Percentiles rank a stretch among this genome's conserved stretches.
These are phyloP conservation scores for Apostasia ramifera DNA, from an alignment of 106 monocot genomes.

Conservation along the genomic window DNA sequence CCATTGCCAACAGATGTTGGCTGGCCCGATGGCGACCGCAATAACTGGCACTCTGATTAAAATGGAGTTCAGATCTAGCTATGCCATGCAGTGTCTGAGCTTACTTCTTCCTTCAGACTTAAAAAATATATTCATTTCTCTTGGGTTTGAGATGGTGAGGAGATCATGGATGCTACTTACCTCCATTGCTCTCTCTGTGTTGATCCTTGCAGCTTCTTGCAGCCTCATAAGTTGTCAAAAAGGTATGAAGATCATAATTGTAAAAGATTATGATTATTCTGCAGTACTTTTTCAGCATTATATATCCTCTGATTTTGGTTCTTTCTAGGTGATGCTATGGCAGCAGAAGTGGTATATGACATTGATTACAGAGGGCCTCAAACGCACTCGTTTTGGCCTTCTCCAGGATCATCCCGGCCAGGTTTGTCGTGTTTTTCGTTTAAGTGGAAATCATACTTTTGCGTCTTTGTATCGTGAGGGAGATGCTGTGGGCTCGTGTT, in stretches of 20 bases:
- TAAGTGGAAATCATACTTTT: not conserved
- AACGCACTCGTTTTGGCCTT: not conserved
- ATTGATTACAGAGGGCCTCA: slow-evolving; percentile 1
- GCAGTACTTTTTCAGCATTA: too few relatives aligned
- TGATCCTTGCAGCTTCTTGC: not conserved
- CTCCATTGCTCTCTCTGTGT: not conserved
- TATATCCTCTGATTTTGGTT: not conserved
- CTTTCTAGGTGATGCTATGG: not conserved
- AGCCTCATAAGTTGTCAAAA: not conserved
- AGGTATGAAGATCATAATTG: too few relatives aligned
- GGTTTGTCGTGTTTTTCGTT: not conserved
- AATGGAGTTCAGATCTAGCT: not conserved
- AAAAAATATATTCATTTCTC: not conserved
- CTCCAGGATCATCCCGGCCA: not conserved
- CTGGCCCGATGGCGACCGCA: not conserved
- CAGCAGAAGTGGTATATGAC: not conserved
- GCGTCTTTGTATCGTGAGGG: not conserved
- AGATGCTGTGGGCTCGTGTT: too few relatives aligned
- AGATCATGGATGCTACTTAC: not conserved
- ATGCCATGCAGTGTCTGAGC: too few relatives aligned
- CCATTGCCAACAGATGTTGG: not conserved
- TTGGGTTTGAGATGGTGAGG: not conserved
- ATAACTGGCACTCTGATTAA: not conserved
- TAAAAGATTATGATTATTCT: too few relatives aligned
- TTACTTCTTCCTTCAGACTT: not conserved